These are phyloP conservation scores for Fusarium sarcochroum DNA, from an alignment of 2,329 filamentous ascomycete genomes.

Conservation along the genomic window DNA sequence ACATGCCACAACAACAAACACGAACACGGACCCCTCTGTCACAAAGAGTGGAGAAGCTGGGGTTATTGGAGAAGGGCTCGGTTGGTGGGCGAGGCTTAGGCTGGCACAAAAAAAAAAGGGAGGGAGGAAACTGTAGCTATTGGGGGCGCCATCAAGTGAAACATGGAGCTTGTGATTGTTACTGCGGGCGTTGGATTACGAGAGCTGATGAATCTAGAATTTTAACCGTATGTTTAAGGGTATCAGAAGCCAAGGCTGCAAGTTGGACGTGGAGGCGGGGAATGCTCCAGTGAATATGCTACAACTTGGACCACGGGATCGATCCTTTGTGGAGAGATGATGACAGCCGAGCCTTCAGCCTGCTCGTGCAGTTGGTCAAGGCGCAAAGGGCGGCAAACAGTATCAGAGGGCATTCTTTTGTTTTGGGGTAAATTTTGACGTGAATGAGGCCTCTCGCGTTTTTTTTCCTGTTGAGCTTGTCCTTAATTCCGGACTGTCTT, in stretches of 20 bases:
- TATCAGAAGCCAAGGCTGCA: not conserved
- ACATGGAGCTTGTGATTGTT: slow-evolving; percentile 3
- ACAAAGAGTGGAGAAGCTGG: not conserved
- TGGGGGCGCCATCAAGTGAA: not conserved
- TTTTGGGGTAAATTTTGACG: too few species aligned
- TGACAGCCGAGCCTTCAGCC: slow-evolving; percentile 10
- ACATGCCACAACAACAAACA: too few species aligned
- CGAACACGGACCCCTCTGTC: not conserved
- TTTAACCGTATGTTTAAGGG: too few species aligned
- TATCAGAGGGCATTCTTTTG: too few species aligned
- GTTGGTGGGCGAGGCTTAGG: not conserved
- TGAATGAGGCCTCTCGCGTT: too few species aligned
- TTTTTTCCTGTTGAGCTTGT: not conserved
- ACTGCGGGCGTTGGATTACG: not conserved
- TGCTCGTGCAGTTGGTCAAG: not conserved
- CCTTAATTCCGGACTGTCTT: not conserved
- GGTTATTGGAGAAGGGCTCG: slow-evolving; percentile 10
- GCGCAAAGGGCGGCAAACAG: not conserved
- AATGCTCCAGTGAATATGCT: not conserved
- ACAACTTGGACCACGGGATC: not conserved
- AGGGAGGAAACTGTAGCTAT: too few species aligned
- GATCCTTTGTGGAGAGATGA: slow-evolving; percentile 1
- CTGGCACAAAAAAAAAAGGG: not conserved
- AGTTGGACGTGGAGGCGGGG: not conserved
- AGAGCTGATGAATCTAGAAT: not conserved